Percentiles rank a stretch among this genome's conserved stretches.
These are phyloP conservation scores for Coniochaeta hoffmannii DNA, from an alignment of 2,329 filamentous ascomycete genomes.

Conservation along the genomic window DNA sequence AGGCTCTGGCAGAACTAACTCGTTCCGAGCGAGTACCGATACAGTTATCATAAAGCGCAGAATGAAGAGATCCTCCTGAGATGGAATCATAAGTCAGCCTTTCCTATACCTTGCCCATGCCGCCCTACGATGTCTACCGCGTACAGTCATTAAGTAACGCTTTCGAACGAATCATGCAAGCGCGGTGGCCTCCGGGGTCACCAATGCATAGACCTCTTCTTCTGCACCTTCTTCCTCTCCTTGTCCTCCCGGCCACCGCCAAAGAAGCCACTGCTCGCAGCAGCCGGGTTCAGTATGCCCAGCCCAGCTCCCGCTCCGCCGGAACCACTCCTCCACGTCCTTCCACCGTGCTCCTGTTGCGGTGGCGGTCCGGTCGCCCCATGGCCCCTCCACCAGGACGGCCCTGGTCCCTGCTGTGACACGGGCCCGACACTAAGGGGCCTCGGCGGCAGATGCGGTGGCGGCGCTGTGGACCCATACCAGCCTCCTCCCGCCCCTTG, in stretches of 20 bases:
- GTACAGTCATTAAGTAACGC: background rate
- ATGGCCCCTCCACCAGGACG: constrained; percentile 21
- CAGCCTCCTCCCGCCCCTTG: constrained; percentile 14
- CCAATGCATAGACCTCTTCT: constrained; percentile 28
- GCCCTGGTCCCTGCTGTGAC: constrained; percentile 11
- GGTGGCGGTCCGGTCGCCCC: constrained; percentile 10
- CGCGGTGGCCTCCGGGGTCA: constrained; percentile 5
- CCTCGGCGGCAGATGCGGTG: constrained; percentile 26
- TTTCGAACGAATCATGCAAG: background rate
- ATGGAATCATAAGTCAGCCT: background rate
- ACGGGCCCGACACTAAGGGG: constrained; percentile 40
- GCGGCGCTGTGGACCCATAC: constrained; percentile 7
- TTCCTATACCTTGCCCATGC: background rate
- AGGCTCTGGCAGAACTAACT: too few relatives aligned
- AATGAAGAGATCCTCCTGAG: too few relatives aligned
- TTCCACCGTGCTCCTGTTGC: constrained; percentile 11
- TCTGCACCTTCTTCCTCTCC: constrained; percentile 19
- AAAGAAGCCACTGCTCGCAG: constrained; percentile 17
- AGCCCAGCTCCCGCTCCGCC: background rate
- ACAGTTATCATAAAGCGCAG: too few relatives aligned
- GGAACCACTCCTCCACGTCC: constrained; percentile 2
- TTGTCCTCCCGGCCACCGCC: constrained; percentile 14
- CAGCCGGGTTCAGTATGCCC: constrained; percentile 10
- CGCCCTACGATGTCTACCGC: background rate
- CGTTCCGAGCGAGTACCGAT: too few relatives aligned